Evolutionary conservation across 495 filamentous ascomycete species (phyloP).

Genomic region (Parathielavia appendiculata): DNA sequence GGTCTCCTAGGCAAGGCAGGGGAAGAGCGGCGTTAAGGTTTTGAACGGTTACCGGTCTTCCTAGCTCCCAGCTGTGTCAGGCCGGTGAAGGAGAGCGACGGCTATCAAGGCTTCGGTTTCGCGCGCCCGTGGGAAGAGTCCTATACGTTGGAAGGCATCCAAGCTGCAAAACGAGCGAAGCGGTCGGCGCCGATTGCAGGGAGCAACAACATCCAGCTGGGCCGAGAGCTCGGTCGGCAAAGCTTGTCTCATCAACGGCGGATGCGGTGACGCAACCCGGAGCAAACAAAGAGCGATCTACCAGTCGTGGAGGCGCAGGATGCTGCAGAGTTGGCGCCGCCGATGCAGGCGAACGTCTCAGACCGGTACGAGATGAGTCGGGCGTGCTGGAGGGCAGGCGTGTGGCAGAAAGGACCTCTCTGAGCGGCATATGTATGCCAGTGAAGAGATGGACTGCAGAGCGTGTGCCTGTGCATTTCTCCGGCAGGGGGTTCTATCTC

Average conservation of each 20-base stretch:
- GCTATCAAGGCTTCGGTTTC: no score
- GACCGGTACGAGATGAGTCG: constrained; percentile 30
- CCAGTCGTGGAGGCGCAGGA: constrained; percentile 25
- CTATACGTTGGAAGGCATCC: not conserved
- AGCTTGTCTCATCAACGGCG: constrained; percentile 2
- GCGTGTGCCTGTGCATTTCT: not conserved
- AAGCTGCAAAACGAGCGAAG: constrained; percentile 14
- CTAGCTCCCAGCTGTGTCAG: no score
- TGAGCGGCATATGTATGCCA: constrained; percentile 27
- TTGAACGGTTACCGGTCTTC: not conserved
- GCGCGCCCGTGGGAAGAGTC: not conserved
- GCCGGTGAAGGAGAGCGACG: no score
- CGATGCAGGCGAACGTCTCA: constrained; percentile 29
- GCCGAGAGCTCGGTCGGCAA: not conserved
- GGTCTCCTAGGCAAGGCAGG: no score
- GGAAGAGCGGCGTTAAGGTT: not conserved
- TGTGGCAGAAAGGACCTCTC: constrained; percentile 26
- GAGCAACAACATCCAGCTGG: constrained; percentile 1
- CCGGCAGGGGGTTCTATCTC: constrained; percentile 6
- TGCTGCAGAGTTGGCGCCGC: constrained; percentile 33
- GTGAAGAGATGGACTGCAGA: constrained; percentile 16
- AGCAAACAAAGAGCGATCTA: constrained; percentile 33
- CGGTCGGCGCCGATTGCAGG: constrained; percentile 21
- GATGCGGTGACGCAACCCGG: constrained; percentile 14
- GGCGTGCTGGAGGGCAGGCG: constrained; percentile 28